phyloP scores from a whole-genome alignment of 1,284 basidiomycete species.

The Peniophora sp. region DNA sequence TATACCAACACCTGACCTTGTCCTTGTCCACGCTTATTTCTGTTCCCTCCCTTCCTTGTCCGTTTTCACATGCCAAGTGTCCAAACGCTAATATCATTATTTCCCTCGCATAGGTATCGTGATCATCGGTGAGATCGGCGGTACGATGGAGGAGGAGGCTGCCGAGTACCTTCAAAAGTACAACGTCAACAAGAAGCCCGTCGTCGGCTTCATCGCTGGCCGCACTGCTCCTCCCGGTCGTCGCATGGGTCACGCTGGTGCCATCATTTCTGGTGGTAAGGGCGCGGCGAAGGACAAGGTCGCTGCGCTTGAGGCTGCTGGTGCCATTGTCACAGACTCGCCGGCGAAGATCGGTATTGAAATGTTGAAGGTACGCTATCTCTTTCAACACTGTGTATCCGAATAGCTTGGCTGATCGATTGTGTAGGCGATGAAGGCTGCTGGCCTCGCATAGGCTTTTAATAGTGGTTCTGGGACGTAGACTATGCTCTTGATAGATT shows the following conservation, averaged over 20 bases:
- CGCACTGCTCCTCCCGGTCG: conserved; percentile 96
- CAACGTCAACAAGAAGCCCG: conserved; percentile 95
- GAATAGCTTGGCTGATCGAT: conserved; percentile 5
- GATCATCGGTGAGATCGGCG: conserved; percentile 98
- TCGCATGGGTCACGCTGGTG: conserved; percentile 98
- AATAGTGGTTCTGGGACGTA: not conserved
- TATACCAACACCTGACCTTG: no score
- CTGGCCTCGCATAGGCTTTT: conserved; percentile 59
- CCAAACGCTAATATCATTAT: not conserved
- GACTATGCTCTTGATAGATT: conserved; percentile 17
- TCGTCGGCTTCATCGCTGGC: conserved; percentile 97
- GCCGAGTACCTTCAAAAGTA: conserved; percentile 91
- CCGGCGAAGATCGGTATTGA: conserved; percentile 90
- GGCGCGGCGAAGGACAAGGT: conserved; percentile 96
- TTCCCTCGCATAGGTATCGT: conserved; percentile 66
- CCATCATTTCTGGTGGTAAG: conserved; percentile 97
- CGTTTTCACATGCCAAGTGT: no score
- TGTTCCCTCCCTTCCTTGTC: no score
- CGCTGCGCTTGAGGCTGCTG: conserved; percentile 87
- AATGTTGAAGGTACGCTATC: conserved; percentile 68
- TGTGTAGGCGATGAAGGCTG: conserved; percentile 73
- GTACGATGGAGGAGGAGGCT: conserved; percentile 99
- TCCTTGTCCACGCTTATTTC: no score
- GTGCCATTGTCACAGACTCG: conserved; percentile 90
- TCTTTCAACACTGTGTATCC: not conserved